Evolutionary conservation across 352 stramenopile species (phyloP), one percentile per base, ranked within the genome.

Genomic region (Globisporangium viniferum): DNA sequence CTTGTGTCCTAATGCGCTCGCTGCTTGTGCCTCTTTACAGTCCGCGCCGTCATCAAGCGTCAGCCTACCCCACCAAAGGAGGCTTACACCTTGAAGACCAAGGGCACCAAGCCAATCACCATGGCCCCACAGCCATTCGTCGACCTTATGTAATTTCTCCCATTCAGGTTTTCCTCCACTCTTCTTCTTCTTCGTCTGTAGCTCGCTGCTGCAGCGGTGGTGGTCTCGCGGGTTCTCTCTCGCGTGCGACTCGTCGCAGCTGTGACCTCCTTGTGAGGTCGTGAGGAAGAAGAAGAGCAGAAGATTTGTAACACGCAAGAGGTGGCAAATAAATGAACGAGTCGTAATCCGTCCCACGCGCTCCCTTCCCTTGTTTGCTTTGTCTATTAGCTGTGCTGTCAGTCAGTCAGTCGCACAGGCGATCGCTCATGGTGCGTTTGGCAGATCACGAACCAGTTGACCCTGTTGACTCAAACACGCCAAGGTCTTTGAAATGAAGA

Each of bases 91-190:
- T 78, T 99, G 65, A 92, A 94, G 73, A 84, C 85, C 66, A 94
- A 97, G 74, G 94, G 93, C 70, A 80, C 73, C 62, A 76, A 86
- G 69, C 86, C 97, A 61, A 98, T 98, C 70, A 99, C 97, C 70
- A 99, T 99, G 82, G 97, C 98, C 69, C 95, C 97, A 62, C 86
- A 99, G 77, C 96, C 97, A 74, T 99, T 99, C 90, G 97, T 98
- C 82, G 97, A 99, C 90, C 91, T 99, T 68, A 93, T 99, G 76
- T 99, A 99, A 99, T 74, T 62, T 53, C 33, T 68, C 49, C 49
- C 54, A 61, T 33, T 51, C 56, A 53, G 48, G 54, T 66, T 67
- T 66, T 61, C 58, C 63, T 67, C 60, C 65, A 60, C 65, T 58
- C 64, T 63, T 61, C 48, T 7, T 49, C 46, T 51, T 39, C 59